A percentile compares a stretch with the other conserved stretches of the same genome.
phyloP scores from a whole-genome alignment of 1,284 basidiomycete genomes.

The Melampsora americana region DNA sequence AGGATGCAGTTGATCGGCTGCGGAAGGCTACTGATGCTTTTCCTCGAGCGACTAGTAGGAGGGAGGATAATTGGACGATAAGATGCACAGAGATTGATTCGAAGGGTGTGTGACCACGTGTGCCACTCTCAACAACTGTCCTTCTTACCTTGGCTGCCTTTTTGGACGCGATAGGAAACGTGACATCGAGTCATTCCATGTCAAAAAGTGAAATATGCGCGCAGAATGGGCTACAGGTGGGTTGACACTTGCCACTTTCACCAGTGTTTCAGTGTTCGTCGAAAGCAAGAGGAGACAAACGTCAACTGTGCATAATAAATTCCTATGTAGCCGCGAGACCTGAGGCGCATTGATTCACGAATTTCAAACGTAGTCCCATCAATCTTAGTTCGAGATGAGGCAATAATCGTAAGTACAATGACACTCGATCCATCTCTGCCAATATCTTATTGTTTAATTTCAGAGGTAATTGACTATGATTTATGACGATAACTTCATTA shows the following conservation, averaged over 20 bases:
- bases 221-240: slow-evolving; percentile 81
- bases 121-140: too few species aligned
- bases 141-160: too few species aligned
- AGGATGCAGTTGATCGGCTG: background rate
- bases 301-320: background rate
- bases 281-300: slow-evolving; percentile 4
- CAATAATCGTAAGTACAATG: slow-evolving; percentile 67
- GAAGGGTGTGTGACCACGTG: slow-evolving; percentile 2
- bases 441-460: slow-evolving; percentile 7
- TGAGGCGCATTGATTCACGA: slow-evolving; percentile 92
- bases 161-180: background rate
- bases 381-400: slow-evolving; percentile 81
- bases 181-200: slow-evolving; percentile 11
- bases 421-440: slow-evolving; percentile 23
- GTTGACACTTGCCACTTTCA: slow-evolving; percentile 51
- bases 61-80: slow-evolving; percentile 26
- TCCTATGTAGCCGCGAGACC: slow-evolving; percentile 74
- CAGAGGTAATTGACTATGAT: background rate
- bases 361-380: slow-evolving; percentile 91
- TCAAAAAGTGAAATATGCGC: slow-evolving; percentile 75
- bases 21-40: background rate
- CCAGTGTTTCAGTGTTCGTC: slow-evolving; percentile 41
- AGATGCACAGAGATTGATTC: slow-evolving; percentile 21
- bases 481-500: slow-evolving; percentile 50
- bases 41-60: background rate